Conservation (phyloP, 2,329 filamentous ascomycete species). For the Penicillium brevicompactum region DNA sequence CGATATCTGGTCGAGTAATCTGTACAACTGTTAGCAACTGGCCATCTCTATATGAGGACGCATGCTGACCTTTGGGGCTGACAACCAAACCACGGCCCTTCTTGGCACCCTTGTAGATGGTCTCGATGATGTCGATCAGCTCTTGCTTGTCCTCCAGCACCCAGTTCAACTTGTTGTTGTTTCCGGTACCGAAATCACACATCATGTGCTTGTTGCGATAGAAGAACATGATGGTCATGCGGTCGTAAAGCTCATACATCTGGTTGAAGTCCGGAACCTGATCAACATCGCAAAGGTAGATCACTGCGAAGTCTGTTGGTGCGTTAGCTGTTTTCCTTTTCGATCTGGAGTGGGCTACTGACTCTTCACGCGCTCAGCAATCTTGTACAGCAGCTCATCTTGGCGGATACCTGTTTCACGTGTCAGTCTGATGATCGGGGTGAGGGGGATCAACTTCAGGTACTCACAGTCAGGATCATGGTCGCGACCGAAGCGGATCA, state of each 20-base stretch:
- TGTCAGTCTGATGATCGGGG: conserved; percentile 19
- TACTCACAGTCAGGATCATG: conserved; percentile 69
- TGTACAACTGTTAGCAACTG: conserved; percentile 18
- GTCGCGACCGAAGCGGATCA: conserved; percentile 92
- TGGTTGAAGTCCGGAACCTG: conserved; percentile 90
- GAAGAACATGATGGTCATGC: conserved; percentile 77
- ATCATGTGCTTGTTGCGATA: conserved; percentile 94
- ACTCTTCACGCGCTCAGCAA: conserved; percentile 88
- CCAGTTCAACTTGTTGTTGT: conserved; percentile 99
- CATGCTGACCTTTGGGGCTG: conserved; percentile 75
- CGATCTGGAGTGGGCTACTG: conserved; percentile 49
- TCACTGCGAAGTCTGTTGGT: conserved; percentile 48
- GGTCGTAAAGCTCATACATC: conserved; percentile 90
- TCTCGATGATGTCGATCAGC: conserved; percentile 97
- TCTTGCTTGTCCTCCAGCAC: conserved; percentile 97
- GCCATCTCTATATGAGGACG: background rate
- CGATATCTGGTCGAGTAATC: conserved; percentile 70
- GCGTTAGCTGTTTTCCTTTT: conserved; percentile 2
- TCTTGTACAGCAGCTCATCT: conserved; percentile 93
- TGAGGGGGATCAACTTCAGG: background rate
- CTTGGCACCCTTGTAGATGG: conserved; percentile 96
- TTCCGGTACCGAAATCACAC: conserved; percentile 89
- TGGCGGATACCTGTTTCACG: conserved; percentile 62
- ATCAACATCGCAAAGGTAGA: conserved; percentile 93
- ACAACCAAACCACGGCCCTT: conserved; percentile 96